Percentiles rank a stretch among this genome's conserved stretches.
Conservation (phyloP, 2,329 filamentous ascomycete species). For the Colletotrichum nymphaeae region DNA sequence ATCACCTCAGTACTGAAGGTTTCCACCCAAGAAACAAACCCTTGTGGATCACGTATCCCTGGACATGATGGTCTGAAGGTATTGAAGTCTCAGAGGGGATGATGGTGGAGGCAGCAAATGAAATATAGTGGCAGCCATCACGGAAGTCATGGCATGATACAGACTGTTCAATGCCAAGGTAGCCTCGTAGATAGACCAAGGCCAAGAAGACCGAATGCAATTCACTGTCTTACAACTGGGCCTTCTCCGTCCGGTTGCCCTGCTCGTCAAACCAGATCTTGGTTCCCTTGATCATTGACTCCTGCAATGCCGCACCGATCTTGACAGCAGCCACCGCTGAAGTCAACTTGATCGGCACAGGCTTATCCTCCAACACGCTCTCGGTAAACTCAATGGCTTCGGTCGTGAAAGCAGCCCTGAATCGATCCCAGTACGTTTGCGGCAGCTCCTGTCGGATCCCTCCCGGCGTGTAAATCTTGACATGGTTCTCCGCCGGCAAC, state of each 20-base stretch:
- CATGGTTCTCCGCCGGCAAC: conserved; percentile 65
- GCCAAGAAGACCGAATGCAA: neutral
- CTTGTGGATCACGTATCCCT: too few relatives aligned
- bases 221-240: conserved; percentile 8
- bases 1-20: neutral
- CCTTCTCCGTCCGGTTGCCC: conserved; percentile 15
- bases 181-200: neutral
- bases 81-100: too few relatives aligned
- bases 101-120: neutral
- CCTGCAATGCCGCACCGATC: conserved; percentile 71
- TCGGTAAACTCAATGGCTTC: conserved; percentile 74
- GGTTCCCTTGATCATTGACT: conserved; percentile 63
- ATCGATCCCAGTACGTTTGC: conserved; percentile 70
- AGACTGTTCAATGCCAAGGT: too few relatives aligned
- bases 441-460: conserved; percentile 71
- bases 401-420: conserved; percentile 71
- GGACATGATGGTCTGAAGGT: too few relatives aligned
- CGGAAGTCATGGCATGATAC: neutral
- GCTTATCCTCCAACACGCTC: conserved; percentile 65
- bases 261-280: conserved; percentile 69
- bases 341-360: conserved; percentile 65
- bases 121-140: neutral
- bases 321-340: conserved; percentile 69
- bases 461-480: conserved; percentile 63
- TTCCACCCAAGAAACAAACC: too few relatives aligned